A percentile compares a stretch with the other conserved stretches of the same genome.
Conservation (phyloP, 139 green algal species). For the Haematococcus sp. region DNA sequence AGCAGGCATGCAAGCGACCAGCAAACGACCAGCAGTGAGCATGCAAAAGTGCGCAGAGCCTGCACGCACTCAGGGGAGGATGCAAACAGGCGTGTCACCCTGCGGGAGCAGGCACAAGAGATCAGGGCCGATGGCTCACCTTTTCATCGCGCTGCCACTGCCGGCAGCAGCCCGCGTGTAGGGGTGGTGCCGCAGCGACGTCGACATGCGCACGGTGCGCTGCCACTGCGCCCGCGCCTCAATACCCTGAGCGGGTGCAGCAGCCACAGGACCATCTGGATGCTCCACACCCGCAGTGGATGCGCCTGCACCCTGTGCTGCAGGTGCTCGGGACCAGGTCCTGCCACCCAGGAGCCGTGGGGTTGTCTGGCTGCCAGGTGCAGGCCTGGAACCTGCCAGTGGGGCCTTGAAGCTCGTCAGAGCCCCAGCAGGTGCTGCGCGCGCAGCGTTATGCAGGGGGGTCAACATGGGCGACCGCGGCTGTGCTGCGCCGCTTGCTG, state of each 20-base stretch:
- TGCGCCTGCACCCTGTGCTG: not conserved
- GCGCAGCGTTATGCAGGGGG: too few species aligned
- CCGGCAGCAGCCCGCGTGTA: not conserved
- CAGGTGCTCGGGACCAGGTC: not conserved
- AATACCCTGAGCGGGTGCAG: not conserved
- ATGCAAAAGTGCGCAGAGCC: too few species aligned
- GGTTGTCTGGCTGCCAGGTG: not conserved
- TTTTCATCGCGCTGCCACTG: not conserved
- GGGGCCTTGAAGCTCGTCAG: not conserved
- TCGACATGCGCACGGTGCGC: not conserved
- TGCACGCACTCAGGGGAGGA: not conserved
- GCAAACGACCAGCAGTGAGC: too few species aligned
- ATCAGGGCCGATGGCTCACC: not conserved
- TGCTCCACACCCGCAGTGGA: not conserved
- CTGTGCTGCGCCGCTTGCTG: too few species aligned
- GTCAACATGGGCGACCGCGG: too few species aligned
- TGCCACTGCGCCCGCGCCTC: not conserved
- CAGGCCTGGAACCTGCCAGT: not conserved
- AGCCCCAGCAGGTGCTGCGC: too few species aligned
- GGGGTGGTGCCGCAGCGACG: not conserved
- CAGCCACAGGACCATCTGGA: not conserved
- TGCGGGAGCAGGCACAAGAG: not conserved
- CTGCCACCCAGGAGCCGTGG: not conserved
- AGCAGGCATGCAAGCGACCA: too few species aligned
- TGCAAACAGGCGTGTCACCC: not conserved